A percentile compares a stretch with the other conserved stretches of the same genome.
Conservation (phyloP, 2,329 filamentous ascomycete species). For the Aureobasidium sp. region DNA sequence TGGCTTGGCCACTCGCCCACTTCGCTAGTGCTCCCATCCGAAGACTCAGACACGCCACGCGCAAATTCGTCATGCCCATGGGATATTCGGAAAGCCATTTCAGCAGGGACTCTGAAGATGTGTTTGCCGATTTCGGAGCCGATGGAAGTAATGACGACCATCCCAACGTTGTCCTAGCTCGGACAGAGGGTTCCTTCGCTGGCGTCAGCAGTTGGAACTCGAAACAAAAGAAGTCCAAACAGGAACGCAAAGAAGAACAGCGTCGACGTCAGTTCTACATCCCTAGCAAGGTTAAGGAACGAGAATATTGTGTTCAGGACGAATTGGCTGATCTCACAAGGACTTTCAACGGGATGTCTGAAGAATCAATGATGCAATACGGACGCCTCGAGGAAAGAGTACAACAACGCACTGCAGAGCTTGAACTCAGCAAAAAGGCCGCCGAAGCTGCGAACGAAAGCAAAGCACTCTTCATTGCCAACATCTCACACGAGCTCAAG, state of each 20-base stretch:
- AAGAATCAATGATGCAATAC: slow-evolving; percentile 90
- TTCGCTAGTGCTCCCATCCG: slow-evolving; percentile 84
- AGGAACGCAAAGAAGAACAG: slow-evolving; percentile 42
- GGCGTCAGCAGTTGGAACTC: slow-evolving; percentile 35
- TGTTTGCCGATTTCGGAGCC: slow-evolving; percentile 32
- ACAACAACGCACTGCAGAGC: slow-evolving; percentile 80
- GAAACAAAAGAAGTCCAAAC: slow-evolving; percentile 33
- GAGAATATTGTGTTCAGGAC: slow-evolving; percentile 81
- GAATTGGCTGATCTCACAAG: slow-evolving; percentile 84
- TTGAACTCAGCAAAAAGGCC: slow-evolving; percentile 91
- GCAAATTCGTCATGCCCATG: slow-evolving; percentile 74
- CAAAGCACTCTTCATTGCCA: slow-evolving; percentile 98
- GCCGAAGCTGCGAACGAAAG: slow-evolving; percentile 97
- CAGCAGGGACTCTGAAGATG: slow-evolving; percentile 38
- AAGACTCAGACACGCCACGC: slow-evolving; percentile 77
- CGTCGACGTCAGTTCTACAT: slow-evolving; percentile 77
- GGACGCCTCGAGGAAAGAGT: slow-evolving; percentile 87
- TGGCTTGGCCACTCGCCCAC: slow-evolving; percentile 84
- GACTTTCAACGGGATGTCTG: slow-evolving; percentile 95
- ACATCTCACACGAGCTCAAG: slow-evolving; percentile 89
- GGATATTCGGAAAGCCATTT: slow-evolving; percentile 53
- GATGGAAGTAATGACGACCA: slow-evolving; percentile 52
- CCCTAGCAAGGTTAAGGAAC: slow-evolving; percentile 81
- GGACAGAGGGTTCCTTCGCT: slow-evolving; percentile 51
- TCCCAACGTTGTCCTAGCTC: slow-evolving; percentile 42